Conservation (phyloP, 768 basidiomycete genomes). For the Gloeophyllum trabeum region DNA sequence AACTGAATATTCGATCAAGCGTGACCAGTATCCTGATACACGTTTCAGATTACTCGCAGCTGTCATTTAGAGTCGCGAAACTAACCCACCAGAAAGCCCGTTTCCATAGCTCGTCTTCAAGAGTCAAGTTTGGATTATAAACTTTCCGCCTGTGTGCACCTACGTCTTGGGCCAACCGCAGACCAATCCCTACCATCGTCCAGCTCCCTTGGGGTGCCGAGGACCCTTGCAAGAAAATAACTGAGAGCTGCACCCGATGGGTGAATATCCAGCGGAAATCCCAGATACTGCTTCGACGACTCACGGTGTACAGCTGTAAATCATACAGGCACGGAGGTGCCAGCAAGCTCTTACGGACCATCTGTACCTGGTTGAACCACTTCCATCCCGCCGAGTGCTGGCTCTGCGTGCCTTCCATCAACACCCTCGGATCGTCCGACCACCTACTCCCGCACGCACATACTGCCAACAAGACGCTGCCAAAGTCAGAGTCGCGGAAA, state of each 20-base stretch:
- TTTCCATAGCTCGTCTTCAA: slow-evolving; percentile 68
- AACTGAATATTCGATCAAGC: slow-evolving; percentile 35
- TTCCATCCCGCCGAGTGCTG: slow-evolving; percentile 30
- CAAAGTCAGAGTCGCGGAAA: slow-evolving; percentile 29
- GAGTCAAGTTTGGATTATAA: slow-evolving; percentile 24
- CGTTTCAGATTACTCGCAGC: neutral
- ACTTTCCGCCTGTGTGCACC: slow-evolving; percentile 52
- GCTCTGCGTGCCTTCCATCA: slow-evolving; percentile 14
- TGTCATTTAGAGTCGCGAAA: neutral
- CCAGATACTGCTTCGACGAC: slow-evolving; percentile 7
- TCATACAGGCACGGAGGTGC: slow-evolving; percentile 52
- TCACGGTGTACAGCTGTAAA: slow-evolving; percentile 55
- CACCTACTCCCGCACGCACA: slow-evolving; percentile 39
- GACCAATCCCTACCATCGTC: slow-evolving; percentile 48
- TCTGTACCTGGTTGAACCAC: slow-evolving; percentile 48
- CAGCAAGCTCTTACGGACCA: slow-evolving; percentile 45
- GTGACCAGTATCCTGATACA: slow-evolving; percentile 32
- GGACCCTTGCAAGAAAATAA: slow-evolving; percentile 28
- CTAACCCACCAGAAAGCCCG: slow-evolving; percentile 46
- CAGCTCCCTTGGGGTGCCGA: slow-evolving; percentile 42
- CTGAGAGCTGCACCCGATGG: slow-evolving; percentile 20
- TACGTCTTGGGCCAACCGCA: slow-evolving; percentile 66
- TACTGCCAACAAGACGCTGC: slow-evolving; percentile 31
- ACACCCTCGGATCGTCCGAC: slow-evolving; percentile 39
- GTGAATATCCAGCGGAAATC: neutral